Base-by-base conservation (phyloP, 225 moss, liverwort and hornwort species). In the Rhytidiadelphus loreus region DNA sequence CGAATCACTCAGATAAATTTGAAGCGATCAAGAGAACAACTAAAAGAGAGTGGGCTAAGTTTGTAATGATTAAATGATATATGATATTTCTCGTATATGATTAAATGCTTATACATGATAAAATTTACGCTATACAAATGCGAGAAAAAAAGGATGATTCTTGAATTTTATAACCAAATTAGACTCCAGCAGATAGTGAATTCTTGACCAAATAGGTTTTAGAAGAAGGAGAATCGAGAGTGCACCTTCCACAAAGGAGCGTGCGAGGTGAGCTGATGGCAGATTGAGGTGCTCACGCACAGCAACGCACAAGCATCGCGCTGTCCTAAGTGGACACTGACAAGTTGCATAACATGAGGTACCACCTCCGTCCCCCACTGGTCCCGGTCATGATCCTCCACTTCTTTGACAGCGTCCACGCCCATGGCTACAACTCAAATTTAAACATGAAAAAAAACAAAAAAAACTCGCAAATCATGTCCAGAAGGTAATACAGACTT, bases 231-330 rank as follows among this genome's bases (percentile, higher is more conserved):
- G 65, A 86, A 80, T 55, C 52, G 17, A 72, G 46, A 86, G 59
- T 83, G 64, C 57, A 97, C 96, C 96, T 95, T 97, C 96, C 97
- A 97, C 84, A 97, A 91, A 78, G 95, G 93, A 77, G 96, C 94
- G 80, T 95, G 93, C 85, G 95, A 94, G 77, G 94, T 92, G 90
- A 97, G 95, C 86, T 95, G 92, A 86, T 90, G 89, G 86, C 93
- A 90, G 65, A 95, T 95, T 53, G 97, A 89, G 55, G 90, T 87
- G 94, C 93, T 97, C 28, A 96, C 97, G 83, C 95, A 95, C 73
- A 97, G 94, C 91, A 97, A 85, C 53, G 93, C 93, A 91, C 97
- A 97, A 57, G 95, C 95, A 89, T 97, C 97, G 66, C 95, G 94
- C 88, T 96, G 95, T 82, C 91, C 90, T 53, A 97, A 89, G 89